A percentile compares a stretch with the other conserved stretches of the same genome.
phyloP scores from a whole-genome alignment of 345 rosid genomes.

The Zanthoxylum bungeanum region DNA sequence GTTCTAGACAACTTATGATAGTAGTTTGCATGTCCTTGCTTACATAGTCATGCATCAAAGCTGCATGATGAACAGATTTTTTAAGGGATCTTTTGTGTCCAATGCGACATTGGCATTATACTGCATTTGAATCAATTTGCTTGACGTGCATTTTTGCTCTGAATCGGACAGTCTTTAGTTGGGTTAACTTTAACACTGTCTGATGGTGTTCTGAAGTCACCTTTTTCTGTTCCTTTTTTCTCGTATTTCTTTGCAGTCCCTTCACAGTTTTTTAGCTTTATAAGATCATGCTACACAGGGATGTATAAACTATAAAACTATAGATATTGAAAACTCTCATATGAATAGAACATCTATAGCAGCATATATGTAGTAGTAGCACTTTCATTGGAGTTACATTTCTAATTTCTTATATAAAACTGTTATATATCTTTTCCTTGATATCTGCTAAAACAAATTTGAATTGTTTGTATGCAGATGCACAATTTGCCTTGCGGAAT shows the following conservation, averaged over 20 bases:
- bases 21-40: not conserved
- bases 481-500: conserved; percentile 70
- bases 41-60: not conserved
- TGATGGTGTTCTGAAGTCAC: not conserved
- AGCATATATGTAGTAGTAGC: not conserved
- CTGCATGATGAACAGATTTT: not conserved
- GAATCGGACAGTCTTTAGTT: too few relatives aligned
- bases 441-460: not conserved
- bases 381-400: not conserved
- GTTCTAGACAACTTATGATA: not conserved
- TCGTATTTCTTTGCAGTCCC: not conserved
- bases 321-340: not conserved
- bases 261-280: not conserved
- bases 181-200: not conserved
- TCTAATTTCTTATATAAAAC: not conserved
- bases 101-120: not conserved
- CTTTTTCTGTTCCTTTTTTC: not conserved
- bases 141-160: not conserved
- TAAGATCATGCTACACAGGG: not conserved
- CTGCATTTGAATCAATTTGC: not conserved
- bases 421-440: not conserved
- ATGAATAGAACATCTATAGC: not conserved
- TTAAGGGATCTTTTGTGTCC: not conserved
- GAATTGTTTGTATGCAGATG: conserved; percentile 37
- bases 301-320: not conserved